Evolutionary conservation across 345 rosid species (phyloP).

Genomic region (Populus davidiana): DNA sequence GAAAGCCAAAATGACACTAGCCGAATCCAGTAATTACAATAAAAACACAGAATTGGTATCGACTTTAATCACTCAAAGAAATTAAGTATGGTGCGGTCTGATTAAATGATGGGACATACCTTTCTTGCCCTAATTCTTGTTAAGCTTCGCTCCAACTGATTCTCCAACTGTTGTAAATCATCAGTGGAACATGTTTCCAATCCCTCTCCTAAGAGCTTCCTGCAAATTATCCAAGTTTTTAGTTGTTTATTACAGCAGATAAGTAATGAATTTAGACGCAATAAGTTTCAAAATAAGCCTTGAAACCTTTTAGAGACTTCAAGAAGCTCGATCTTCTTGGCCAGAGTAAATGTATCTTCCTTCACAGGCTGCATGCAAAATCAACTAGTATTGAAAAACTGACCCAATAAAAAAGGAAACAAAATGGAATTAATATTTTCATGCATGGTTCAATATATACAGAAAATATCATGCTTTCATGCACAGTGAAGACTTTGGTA

Average conservation of each 20-base stretch:
- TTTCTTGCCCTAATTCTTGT: slow-evolving; percentile 71
- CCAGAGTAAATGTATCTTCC: slow-evolving; percentile 44
- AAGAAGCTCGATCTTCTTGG: slow-evolving; percentile 66
- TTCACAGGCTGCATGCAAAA: slow-evolving; percentile 38
- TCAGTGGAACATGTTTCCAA: slow-evolving; percentile 60
- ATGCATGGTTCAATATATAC: not conserved
- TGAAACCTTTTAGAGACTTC: slow-evolving; percentile 58
- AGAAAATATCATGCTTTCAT: not conserved
- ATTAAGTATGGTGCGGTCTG: not conserved
- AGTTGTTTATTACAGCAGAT: not conserved
- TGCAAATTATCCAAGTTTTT: slow-evolving; percentile 17
- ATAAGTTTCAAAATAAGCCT: not conserved
- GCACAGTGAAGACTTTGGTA: not conserved
- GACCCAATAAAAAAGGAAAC: not conserved
- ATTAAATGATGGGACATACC: slow-evolving; percentile 34
- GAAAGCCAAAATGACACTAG: not conserved
- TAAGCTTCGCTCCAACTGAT: slow-evolving; percentile 70
- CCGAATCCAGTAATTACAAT: not conserved
- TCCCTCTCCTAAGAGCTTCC: slow-evolving; percentile 71
- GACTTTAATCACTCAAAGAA: not conserved
- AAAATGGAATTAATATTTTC: not conserved
- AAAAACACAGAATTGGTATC: not conserved
- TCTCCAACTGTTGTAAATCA: slow-evolving; percentile 68
- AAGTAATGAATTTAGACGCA: not conserved
- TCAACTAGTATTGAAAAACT: not conserved